A percentile compares a stretch with the other conserved stretches of the same genome.
Conservation (phyloP, 116 monocot species). For the Papilionanthe hybrid region DNA sequence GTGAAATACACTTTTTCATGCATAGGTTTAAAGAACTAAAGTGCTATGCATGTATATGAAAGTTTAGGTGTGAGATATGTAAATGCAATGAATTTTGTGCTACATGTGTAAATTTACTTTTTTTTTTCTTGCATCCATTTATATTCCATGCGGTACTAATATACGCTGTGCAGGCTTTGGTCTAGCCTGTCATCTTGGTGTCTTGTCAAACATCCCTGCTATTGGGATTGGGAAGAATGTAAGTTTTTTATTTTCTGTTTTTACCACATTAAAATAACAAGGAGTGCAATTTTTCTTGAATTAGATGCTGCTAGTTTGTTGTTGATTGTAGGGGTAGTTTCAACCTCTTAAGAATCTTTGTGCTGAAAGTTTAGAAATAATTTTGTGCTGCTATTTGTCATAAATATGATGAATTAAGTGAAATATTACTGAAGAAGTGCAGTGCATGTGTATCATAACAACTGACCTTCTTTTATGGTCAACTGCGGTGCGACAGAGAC, state of each 20-base stretch:
- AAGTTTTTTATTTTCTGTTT: slow-evolving; percentile 17
- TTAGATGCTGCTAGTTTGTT: slow-evolving; percentile 1
- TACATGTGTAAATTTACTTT: not conserved
- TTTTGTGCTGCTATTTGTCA: not conserved
- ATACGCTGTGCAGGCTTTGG: slow-evolving; percentile 62
- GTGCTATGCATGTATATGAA: too few species aligned
- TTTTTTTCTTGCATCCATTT: not conserved
- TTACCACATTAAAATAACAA: not conserved
- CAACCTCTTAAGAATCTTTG: not conserved
- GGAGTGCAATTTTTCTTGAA: not conserved
- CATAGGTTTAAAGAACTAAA: too few species aligned
- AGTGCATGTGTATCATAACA: too few species aligned
- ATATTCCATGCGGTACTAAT: not conserved
- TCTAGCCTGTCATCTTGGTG: slow-evolving; percentile 97
- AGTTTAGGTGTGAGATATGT: too few species aligned
- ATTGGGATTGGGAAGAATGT: slow-evolving; percentile 97
- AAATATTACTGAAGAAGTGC: too few species aligned
- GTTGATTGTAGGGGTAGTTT: not conserved
- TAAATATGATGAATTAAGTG: too few species aligned
- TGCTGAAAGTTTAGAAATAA: not conserved
- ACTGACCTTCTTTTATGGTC: too few species aligned
- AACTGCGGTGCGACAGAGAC: too few species aligned
- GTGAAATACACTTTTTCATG: too few species aligned
- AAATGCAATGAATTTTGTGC: too few species aligned
- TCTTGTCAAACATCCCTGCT: slow-evolving; percentile 69